Evolutionary conservation across 805 yeast genomes (phyloP).

Genomic region (Kodamaea nitidulidarum): DNA sequence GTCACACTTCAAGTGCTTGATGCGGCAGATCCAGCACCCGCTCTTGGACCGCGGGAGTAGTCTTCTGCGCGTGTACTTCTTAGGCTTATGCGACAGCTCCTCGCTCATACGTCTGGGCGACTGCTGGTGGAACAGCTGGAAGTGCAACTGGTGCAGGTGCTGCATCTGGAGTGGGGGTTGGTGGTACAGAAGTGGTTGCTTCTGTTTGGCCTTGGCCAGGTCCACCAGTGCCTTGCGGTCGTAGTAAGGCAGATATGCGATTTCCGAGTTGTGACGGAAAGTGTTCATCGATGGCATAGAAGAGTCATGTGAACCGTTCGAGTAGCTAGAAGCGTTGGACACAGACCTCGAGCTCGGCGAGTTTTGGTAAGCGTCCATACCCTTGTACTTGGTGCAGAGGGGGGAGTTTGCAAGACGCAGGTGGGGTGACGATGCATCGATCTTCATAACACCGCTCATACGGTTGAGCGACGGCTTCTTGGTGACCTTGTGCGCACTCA

Average conservation of each 20-base stretch:
- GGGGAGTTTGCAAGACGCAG: slow-evolving; percentile 18
- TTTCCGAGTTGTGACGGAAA: slow-evolving; percentile 24
- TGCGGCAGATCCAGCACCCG: slow-evolving; percentile 47
- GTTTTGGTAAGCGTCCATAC: slow-evolving; percentile 15
- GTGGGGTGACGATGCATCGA: slow-evolving; percentile 11
- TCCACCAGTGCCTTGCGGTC: slow-evolving; percentile 17
- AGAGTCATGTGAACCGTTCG: slow-evolving; percentile 8
- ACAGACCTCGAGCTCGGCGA: slow-evolving; percentile 12
- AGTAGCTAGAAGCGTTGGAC: slow-evolving; percentile 13
- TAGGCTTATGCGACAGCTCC: slow-evolving; percentile 16
- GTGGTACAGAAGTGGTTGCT: too few relatives aligned
- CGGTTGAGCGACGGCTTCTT: slow-evolving; percentile 18
- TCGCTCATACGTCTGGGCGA: slow-evolving; percentile 7
- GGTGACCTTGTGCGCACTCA: slow-evolving; percentile 12
- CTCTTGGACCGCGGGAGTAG: slow-evolving; percentile 38
- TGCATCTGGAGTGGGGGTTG: slow-evolving; percentile 5
- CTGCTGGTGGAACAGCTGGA: slow-evolving; percentile 5
- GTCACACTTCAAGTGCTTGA: slow-evolving; percentile 44
- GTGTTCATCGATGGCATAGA: slow-evolving; percentile 20
- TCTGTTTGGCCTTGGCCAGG: slow-evolving; percentile 8
- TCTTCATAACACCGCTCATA: slow-evolving; percentile 15
- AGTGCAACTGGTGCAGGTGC: slow-evolving; percentile 6
- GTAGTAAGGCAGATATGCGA: slow-evolving; percentile 10
- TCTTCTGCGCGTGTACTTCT: slow-evolving; percentile 38
- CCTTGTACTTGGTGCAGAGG: slow-evolving; percentile 18